phyloP scores from a whole-genome alignment of 257 asterid species.

The Nicotiana knightiana region DNA sequence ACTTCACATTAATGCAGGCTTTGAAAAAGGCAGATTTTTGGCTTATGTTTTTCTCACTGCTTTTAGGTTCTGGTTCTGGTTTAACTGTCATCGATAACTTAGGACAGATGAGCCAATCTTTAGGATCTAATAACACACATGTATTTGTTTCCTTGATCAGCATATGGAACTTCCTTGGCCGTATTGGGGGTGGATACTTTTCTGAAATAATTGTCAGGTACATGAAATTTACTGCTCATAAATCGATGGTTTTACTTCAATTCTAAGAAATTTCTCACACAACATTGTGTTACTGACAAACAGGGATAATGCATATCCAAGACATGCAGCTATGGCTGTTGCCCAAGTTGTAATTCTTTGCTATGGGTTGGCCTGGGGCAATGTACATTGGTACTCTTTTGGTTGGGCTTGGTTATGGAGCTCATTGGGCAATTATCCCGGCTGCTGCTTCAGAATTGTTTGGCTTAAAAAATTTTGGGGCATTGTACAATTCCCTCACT shows the following conservation, averaged over 20 bases:
- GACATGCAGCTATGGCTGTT: slow-evolving; percentile 62
- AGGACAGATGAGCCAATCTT: slow-evolving; percentile 60
- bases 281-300: slow-evolving; percentile 5
- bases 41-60: slow-evolving; percentile 56
- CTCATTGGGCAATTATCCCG: slow-evolving; percentile 95
- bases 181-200: slow-evolving; percentile 59
- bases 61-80: slow-evolving; percentile 61
- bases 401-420: slow-evolving; percentile 92
- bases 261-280: slow-evolving; percentile 6
- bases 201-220: slow-evolving; percentile 62
- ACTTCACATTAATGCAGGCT: slow-evolving; percentile 52
- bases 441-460: slow-evolving; percentile 90
- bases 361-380: slow-evolving; percentile 88
- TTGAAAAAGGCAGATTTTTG: slow-evolving; percentile 53
- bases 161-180: slow-evolving; percentile 65
- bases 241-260: neutral
- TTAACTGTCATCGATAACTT: slow-evolving; percentile 58
- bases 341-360: slow-evolving; percentile 73
- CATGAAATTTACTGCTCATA: neutral
- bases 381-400: slow-evolving; percentile 82
- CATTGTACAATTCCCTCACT: slow-evolving; percentile 46
- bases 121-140: slow-evolving; percentile 45
- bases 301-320: slow-evolving; percentile 87
- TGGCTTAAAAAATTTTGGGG: slow-evolving; percentile 81
- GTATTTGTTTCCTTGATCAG: slow-evolving; percentile 60